Evolutionary conservation across 169 alveolate species (phyloP).

Genomic region (Plasmodium yoelii): DNA sequence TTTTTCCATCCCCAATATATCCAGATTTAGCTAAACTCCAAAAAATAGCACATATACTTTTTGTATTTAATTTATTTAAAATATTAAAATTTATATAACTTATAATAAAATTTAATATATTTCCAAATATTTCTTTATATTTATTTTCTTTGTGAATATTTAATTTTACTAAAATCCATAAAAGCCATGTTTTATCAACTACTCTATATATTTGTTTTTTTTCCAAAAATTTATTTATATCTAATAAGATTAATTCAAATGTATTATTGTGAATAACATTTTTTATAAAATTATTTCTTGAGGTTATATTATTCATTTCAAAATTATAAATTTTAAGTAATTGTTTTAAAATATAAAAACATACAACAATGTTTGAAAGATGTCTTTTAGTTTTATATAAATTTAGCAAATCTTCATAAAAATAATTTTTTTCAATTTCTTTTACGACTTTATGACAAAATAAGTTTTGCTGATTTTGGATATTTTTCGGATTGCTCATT

Average conservation of each 20-base stretch:
- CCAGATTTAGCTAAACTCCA: conserved; percentile 72
- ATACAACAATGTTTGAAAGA: conserved; percentile 63
- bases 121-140: conserved; percentile 28
- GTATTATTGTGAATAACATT: conserved; percentile 27
- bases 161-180: conserved; percentile 52
- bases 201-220: conserved; percentile 68
- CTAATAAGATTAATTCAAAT: conserved; percentile 45
- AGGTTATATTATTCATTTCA: conserved; percentile 40
- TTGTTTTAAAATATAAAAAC: conserved; percentile 55
- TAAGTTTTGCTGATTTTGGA: background rate
- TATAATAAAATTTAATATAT: conserved; percentile 16
- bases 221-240: conserved; percentile 33
- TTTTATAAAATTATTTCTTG: conserved; percentile 9
- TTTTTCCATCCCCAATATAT: conserved; percentile 3
- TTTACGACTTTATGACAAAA: conserved; percentile 58
- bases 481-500: background rate
- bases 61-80: conserved; percentile 62
- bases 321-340: conserved; percentile 41
- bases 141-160: conserved; percentile 69
- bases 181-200: conserved; percentile 69
- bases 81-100: conserved; percentile 37
- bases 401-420: conserved; percentile 56
- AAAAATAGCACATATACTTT: conserved; percentile 72
- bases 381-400: conserved; percentile 51
- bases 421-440: conserved; percentile 53